phyloP scores from a whole-genome alignment of 2,329 filamentous ascomycete species.

The Zymoseptoria crescenta region DNA sequence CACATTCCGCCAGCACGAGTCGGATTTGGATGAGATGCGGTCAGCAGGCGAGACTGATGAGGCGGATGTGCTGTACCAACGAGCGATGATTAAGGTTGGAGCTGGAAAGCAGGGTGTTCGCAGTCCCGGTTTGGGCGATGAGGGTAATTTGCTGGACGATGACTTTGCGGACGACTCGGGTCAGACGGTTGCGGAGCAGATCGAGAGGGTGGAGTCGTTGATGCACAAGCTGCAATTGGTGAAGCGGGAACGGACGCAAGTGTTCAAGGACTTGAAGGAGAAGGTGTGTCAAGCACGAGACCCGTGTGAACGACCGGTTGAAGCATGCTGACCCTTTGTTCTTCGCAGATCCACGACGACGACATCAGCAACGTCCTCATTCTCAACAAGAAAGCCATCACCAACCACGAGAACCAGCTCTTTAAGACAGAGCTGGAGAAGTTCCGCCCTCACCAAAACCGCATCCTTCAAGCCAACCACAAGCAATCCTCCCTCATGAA shows the following conservation, averaged over 20 bases:
- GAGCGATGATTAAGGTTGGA: constrained; percentile 72
- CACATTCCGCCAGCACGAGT: constrained; percentile 78
- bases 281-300: constrained; percentile 54
- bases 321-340: constrained; percentile 8
- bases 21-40: constrained; percentile 92
- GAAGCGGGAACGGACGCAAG: constrained; percentile 83
- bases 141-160: constrained; percentile 80
- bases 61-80: constrained; percentile 80
- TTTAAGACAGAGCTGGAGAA: constrained; percentile 98
- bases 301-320: background rate
- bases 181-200: constrained; percentile 79
- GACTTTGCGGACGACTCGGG: constrained; percentile 79
- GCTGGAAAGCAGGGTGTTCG: constrained; percentile 57
- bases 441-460: constrained; percentile 85
- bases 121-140: constrained; percentile 42
- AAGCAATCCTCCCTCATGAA: constrained; percentile 94
- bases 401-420: constrained; percentile 82
- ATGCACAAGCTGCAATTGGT: constrained; percentile 85
- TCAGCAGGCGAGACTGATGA: constrained; percentile 78
- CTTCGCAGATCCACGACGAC: constrained; percentile 73
- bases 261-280: constrained; percentile 93
- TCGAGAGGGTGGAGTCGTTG: constrained; percentile 78
- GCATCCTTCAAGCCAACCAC: constrained; percentile 85
- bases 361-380: constrained; percentile 97
- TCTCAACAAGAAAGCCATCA: constrained; percentile 92